Evolutionary conservation across 1,284 basidiomycete species (phyloP), one percentile per base, ranked within the genome.

Genomic region (Blastosporella zonata): DNA sequence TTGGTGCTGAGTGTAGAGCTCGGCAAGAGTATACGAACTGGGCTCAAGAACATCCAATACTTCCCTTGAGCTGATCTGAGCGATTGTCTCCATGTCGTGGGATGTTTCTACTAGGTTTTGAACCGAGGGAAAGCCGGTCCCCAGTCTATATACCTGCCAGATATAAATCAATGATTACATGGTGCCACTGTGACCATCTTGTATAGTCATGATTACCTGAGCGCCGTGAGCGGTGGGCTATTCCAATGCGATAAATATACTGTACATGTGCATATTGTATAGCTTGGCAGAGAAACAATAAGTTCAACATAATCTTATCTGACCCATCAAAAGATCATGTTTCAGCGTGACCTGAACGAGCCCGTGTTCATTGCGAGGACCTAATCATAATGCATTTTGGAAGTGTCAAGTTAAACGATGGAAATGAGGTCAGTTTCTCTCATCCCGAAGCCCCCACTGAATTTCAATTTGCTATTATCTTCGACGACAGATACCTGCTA

Each of bases 351-450:
- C n/a, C n/a, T n/a, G n/a, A n/a, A n/a, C n/a, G n/a, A n/a, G n/a
- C n/a, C n/a, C n/a, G n/a, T n/a, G n/a, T n/a, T n/a, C 25, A 27
- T 27, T 27, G 9, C 25, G 25, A 27, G n/a, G n/a, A n/a, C n/a
- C n/a, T n/a, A n/a, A n/a, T n/a, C n/a, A n/a, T n/a, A n/a, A 82
- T 82, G 78, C 71, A 77, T 47, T 80, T 78, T 61, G 65, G 63
- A 18, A 63, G 64, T 31, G 68, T 77, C 45, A 65, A 63, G 28
- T 65, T 81, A 34, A 79, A 78, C 58, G 77, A 81, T 56, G 78
- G 79, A 57, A 61, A 66, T 52, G 58, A 70, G 64, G 77, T 69
- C 22, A 15, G 57, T 5, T 22, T 13, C 10, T 47, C 15, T 37
- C 1, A 15, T 13, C 21, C 18, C 20, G 8, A 8, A n/a, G 9